Evolutionary conservation across 495 filamentous ascomycete genomes (phyloP), one percentile per base, ranked within the genome.

Genomic region (Aspergillus asperescens): DNA sequence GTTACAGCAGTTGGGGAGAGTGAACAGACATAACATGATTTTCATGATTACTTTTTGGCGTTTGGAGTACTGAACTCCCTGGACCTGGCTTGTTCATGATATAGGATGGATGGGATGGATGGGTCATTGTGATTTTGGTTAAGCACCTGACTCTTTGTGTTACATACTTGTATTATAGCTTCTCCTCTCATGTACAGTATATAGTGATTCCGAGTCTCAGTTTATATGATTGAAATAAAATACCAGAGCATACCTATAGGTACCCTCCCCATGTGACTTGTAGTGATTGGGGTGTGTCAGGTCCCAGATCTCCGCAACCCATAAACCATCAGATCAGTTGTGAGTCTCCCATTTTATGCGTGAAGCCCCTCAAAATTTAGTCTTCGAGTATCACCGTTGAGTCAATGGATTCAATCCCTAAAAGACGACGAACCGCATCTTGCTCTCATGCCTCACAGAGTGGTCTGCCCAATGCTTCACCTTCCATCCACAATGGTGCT

Each of bases 171-270:
- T 57, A 54, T 35, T 28, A 55, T 61, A 51, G 50, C 44, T 61
- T 62, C 52, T 42, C 59, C 45, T 40, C 52, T 62, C 39, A 28
- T 62, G 48, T 63, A 57, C 34, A 44, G 31, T 51, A 55, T 53
- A 34, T 50, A 18, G 34, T 28, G 13, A 41, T 35, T 44, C 9
- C 7, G 2, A 35, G 32, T 18, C 34, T 15, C 32, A 16, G 13
- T 29, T 28, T 38, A 48, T 48, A 37, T 27, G 27, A 32, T 32
- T 3, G n/a, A 18, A 38, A 18, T 4, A 38, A 20, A 22, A 22
- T 8, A 6, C 20, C 9, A 15, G 2, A 38, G 16, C 16, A 15
- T 15, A 38, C 15, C 7, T 4, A 15, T 19, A 18, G 15, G 2
- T 7, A 18, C 7, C 2, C 8, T 38, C 35, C 29, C 27, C 43